Percentiles rank a stretch among this genome's conserved stretches.
These are phyloP conservation scores for Neoboletus subvelutipes DNA, from an alignment of 768 basidiomycete species.

Conservation along the genomic window DNA sequence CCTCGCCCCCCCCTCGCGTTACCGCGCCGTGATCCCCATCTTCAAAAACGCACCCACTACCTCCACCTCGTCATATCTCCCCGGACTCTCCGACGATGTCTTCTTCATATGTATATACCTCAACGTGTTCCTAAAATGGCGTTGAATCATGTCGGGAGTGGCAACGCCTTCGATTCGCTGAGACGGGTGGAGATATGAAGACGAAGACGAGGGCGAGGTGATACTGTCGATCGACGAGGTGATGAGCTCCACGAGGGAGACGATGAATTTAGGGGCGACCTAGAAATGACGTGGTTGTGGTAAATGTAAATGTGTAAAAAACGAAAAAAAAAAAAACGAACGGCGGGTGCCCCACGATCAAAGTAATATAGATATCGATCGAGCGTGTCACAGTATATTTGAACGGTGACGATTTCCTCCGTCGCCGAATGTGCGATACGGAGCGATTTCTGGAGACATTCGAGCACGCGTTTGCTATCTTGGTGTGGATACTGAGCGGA, in stretches of 20 bases:
- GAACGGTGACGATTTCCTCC: slow-evolving; percentile 95
- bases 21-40: slow-evolving; percentile 74
- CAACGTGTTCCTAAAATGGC: slow-evolving; percentile 93
- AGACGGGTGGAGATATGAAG: slow-evolving; percentile 76
- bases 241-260: slow-evolving; percentile 93
- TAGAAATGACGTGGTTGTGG: background rate
- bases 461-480: slow-evolving; percentile 95
- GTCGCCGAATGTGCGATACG: slow-evolving; percentile 95
- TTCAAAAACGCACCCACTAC: slow-evolving; percentile 86
- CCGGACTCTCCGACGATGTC: slow-evolving; percentile 31
- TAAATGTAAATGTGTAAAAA: no score
- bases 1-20: no score
- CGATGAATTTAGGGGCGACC: slow-evolving; percentile 95
- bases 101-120: slow-evolving; percentile 80
- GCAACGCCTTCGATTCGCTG: slow-evolving; percentile 91
- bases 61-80: slow-evolving; percentile 84
- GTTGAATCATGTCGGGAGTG: slow-evolving; percentile 88
- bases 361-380: slow-evolving; percentile 97
- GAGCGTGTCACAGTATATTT: slow-evolving; percentile 93
- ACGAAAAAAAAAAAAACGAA: slow-evolving; percentile 37
- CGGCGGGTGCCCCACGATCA: slow-evolving; percentile 88
- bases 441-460: slow-evolving; percentile 95
- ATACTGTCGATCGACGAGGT: slow-evolving; percentile 93
- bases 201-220: slow-evolving; percentile 51
- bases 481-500: slow-evolving; percentile 65